Evolutionary conservation across 2,329 filamentous ascomycete genomes (phyloP).

Genomic region (Aureobasidium lini): DNA sequence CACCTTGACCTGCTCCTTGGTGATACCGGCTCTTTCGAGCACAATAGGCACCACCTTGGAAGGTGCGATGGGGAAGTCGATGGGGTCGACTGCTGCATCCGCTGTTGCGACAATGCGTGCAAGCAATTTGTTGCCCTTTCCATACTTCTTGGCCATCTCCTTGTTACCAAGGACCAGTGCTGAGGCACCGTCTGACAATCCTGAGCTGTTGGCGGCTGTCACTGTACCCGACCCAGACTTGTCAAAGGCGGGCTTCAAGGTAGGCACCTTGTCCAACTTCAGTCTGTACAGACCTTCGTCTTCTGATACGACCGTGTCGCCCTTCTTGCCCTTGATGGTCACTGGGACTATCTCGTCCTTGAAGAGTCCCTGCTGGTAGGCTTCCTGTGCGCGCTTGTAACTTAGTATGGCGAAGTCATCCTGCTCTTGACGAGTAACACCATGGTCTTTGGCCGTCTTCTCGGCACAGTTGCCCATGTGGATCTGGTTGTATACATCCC

Average conservation of each 20-base stretch:
- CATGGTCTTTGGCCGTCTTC: constrained; percentile 81
- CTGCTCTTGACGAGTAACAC: constrained; percentile 75
- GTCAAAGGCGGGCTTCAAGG: constrained; percentile 85
- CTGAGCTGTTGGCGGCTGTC: constrained; percentile 89
- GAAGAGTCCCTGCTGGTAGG: constrained; percentile 77
- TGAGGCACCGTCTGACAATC: constrained; percentile 88
- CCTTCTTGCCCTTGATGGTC: constrained; percentile 76
- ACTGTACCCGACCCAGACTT: constrained; percentile 80
- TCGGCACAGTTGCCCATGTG: constrained; percentile 99
- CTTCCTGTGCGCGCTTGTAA: constrained; percentile 82
- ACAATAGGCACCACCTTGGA: constrained; percentile 88
- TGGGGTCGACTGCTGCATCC: constrained; percentile 81
- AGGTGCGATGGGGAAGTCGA: constrained; percentile 92
- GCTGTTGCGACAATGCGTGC: constrained; percentile 78
- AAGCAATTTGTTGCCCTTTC: constrained; percentile 69
- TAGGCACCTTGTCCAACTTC: constrained; percentile 77
- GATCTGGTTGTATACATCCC: constrained; percentile 92
- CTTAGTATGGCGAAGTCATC: constrained; percentile 85
- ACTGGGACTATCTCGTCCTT: constrained; percentile 86
- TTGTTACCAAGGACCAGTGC: constrained; percentile 80
- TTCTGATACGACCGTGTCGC: constrained; percentile 66
- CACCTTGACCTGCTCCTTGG: constrained; percentile 80
- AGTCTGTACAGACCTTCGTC: constrained; percentile 88
- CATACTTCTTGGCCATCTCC: constrained; percentile 72
- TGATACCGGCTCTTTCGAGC: constrained; percentile 80